Conservation (phyloP, 2,329 filamentous ascomycete genomes). For the Botrytis deweyae region DNA sequence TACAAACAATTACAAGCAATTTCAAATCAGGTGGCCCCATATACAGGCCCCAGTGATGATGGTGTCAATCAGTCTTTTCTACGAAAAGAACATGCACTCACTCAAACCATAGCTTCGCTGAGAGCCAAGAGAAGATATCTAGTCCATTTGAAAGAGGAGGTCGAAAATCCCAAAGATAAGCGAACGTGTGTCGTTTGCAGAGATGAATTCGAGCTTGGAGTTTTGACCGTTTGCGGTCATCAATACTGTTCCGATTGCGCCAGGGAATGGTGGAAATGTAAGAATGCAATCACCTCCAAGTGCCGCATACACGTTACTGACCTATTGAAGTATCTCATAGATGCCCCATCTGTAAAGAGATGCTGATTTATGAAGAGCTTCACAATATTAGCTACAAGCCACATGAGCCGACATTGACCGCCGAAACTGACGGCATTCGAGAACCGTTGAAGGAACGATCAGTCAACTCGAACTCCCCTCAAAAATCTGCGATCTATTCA, state of each 20-base stretch:
- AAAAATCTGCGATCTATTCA: constrained; percentile 65
- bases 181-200: constrained; percentile 86
- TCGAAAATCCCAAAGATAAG: constrained; percentile 58
- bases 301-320: neutral
- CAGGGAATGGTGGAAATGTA: constrained; percentile 63
- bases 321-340: constrained; percentile 18
- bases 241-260: constrained; percentile 91
- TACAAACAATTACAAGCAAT: constrained; percentile 87
- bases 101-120: constrained; percentile 58
- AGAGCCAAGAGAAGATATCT: constrained; percentile 77
- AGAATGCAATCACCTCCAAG: neutral
- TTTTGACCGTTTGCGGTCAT: constrained; percentile 85
- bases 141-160: constrained; percentile 39
- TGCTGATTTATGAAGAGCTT: constrained; percentile 64
- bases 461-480: constrained; percentile 26
- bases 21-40: constrained; percentile 81
- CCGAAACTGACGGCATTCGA: constrained; percentile 57
- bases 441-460: constrained; percentile 35
- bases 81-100: constrained; percentile 57
- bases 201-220: constrained; percentile 70
- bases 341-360: constrained; percentile 68
- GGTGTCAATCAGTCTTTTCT: constrained; percentile 46
- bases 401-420: constrained; percentile 57
- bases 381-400: constrained; percentile 85
- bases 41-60: constrained; percentile 53